These are phyloP conservation scores for Vickermania ingenoplastis DNA, from an alignment of 208 protist species.

Conservation along the genomic window DNA sequence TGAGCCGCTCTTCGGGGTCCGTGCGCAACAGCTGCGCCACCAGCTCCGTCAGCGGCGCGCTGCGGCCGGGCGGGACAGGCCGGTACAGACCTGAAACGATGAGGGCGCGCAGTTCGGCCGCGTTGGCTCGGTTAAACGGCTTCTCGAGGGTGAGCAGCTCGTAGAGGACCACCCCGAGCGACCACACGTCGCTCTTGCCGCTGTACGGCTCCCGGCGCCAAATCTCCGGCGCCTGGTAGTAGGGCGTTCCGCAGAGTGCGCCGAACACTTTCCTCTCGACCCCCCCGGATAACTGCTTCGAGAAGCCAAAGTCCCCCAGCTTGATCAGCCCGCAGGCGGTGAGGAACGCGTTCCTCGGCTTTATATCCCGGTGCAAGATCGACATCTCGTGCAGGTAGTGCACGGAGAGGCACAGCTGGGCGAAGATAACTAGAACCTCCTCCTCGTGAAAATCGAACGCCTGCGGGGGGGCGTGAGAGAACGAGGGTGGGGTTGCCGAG, in stretches of 20 bases:
- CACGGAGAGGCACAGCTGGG: slow-evolving; percentile 61
- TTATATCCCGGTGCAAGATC: slow-evolving; percentile 83
- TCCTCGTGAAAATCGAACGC: slow-evolving; percentile 37
- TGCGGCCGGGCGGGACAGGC: slow-evolving; percentile 27
- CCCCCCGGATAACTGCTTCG: slow-evolving; percentile 38
- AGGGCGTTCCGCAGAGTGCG: slow-evolving; percentile 71
- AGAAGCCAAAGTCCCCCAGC: slow-evolving; percentile 83
- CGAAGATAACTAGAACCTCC: slow-evolving; percentile 57
- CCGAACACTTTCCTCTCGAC: slow-evolving; percentile 36
- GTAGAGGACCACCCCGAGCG: slow-evolving; percentile 74
- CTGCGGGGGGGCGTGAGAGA: neutral
- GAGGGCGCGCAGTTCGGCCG: slow-evolving; percentile 37
- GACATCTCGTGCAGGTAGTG: slow-evolving; percentile 62
- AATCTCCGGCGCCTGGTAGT: slow-evolving; percentile 88
- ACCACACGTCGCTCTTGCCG: slow-evolving; percentile 87
- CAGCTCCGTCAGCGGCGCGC: slow-evolving; percentile 19
- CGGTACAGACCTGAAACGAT: slow-evolving; percentile 36
- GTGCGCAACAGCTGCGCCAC: slow-evolving; percentile 41
- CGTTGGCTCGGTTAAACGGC: slow-evolving; percentile 43
- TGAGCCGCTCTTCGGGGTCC: slow-evolving; percentile 31
- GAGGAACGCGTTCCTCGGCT: slow-evolving; percentile 69
- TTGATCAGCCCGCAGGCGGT: slow-evolving; percentile 60
- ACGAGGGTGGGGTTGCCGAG: neutral
- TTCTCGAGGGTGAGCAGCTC: slow-evolving; percentile 62
- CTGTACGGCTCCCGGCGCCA: slow-evolving; percentile 83